These are phyloP conservation scores for Solanum sitiens DNA, from an alignment of 257 asterid species.

Conservation along the genomic window DNA sequence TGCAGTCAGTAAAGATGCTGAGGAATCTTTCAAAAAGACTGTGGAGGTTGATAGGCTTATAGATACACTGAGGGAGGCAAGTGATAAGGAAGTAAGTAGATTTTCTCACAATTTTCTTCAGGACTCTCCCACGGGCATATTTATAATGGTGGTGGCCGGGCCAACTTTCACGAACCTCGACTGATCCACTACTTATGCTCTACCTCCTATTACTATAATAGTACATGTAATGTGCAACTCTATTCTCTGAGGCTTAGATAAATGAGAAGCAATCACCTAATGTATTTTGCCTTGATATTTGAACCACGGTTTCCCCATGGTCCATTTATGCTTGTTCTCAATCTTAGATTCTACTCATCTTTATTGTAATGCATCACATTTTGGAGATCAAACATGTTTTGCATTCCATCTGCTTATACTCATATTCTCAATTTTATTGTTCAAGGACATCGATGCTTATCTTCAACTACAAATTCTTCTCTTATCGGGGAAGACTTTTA, in stretches of 20 bases:
- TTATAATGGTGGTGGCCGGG: not conserved
- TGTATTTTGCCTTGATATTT: not conserved
- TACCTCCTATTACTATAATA: not conserved
- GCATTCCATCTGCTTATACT: not conserved
- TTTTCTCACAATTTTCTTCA: not conserved
- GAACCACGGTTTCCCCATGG: not conserved
- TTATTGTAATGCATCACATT: not conserved
- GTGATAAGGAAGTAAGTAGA: slow-evolving; percentile 66
- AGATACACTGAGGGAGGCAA: slow-evolving; percentile 70
- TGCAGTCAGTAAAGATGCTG: slow-evolving; percentile 78
- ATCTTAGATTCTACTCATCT: not conserved
- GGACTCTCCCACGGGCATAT: not conserved
- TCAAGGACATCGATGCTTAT: not conserved
- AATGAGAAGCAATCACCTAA: not conserved
- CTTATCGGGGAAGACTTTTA: not conserved
- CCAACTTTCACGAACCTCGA: not conserved
- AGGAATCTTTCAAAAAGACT: slow-evolving; percentile 66
- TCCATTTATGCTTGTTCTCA: not conserved
- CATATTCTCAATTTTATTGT: not conserved
- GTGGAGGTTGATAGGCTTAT: slow-evolving; percentile 83
- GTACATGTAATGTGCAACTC: not conserved
- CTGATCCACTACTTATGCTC: not conserved
- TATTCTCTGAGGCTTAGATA: not conserved
- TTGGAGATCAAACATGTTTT: not conserved
- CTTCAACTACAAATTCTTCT: not conserved